Evolutionary conservation across 2,329 filamentous ascomycete genomes (phyloP), one percentile per base, ranked within the genome.

Genomic region (Raffaelea ambrosiae): DNA sequence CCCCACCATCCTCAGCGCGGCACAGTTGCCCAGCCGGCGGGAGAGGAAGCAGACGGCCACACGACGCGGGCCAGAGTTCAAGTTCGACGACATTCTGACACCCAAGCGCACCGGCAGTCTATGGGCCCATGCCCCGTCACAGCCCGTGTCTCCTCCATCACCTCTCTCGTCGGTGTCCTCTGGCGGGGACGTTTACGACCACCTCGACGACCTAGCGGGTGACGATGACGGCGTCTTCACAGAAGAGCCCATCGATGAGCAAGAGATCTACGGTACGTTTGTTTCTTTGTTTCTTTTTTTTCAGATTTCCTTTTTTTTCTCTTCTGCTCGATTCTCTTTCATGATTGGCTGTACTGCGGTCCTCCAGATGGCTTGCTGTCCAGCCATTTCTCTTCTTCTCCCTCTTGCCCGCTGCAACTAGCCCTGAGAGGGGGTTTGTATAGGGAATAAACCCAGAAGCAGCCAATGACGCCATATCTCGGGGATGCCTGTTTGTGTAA

Each of bases 171-270:
- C 63, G 54, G 67, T 65, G 59, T 58, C 60, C 42, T 55, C 53
- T 7, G 61, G 59, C 36, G 58, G 57, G 5, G 26, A 46, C 1
- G 44, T 61, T 20, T 61, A 57, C 22, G 54, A 45, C 21, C 58
- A 58, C 7, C 44, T 43, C 2, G 46, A 61, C 21, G 49, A 49
- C 20, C 31, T 33, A 9, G 43, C 35, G 9, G 59, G 60, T 3
- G 65, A 66, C 43, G 70, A 64, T 44, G 69, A 79, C 44, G 78
- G 81, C 49, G 79, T 83, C 50, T 74, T 80, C 43, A 70, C 72
- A 1, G 73, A 82, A 33, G 90, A 97, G 58, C 86, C 86, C 49
- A 95, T 98, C 56, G 93, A 98, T 62, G 88, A 94, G 64, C 93
- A 96, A 65, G 93, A 98, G 67, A 91, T 98, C 39, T 98, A 91